Evolutionary conservation across 139 green algal genomes (phyloP).

Genomic region (Chloropicon primus): DNA sequence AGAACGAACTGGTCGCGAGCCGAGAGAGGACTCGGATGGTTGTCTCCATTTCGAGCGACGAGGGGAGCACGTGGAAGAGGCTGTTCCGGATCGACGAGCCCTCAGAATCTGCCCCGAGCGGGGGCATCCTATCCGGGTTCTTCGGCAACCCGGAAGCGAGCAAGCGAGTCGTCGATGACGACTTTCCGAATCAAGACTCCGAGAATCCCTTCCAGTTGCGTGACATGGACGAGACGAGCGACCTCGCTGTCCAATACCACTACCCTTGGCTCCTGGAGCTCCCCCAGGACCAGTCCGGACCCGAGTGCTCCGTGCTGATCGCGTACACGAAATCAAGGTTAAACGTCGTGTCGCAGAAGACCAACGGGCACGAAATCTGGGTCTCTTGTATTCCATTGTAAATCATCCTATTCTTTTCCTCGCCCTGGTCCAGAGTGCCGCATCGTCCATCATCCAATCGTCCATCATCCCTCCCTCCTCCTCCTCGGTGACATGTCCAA

Average conservation of each 20-base stretch:
- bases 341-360: not conserved
- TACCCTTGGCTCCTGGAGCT: not conserved
- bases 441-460: no score
- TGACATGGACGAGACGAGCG: not conserved
- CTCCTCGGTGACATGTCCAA: no score
- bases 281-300: not conserved
- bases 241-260: not conserved
- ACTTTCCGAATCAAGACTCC: not conserved
- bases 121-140: not conserved
- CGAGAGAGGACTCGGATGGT: not conserved
- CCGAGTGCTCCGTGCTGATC: not conserved
- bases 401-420: no score
- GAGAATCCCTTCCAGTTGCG: not conserved
- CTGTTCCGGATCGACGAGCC: not conserved
- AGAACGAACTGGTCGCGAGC: not conserved
- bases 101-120: no score
- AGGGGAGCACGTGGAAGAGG: not conserved
- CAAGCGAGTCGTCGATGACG: no score
- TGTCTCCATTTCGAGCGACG: not conserved
- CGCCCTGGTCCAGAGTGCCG: no score
- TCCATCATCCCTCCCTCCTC: no score
- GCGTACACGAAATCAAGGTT: not conserved
- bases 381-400: not conserved
- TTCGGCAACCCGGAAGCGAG: no score
- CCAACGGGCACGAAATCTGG: not conserved